Conservation (phyloP, 2,329 filamentous ascomycete genomes). For the Didymella pinodella region DNA sequence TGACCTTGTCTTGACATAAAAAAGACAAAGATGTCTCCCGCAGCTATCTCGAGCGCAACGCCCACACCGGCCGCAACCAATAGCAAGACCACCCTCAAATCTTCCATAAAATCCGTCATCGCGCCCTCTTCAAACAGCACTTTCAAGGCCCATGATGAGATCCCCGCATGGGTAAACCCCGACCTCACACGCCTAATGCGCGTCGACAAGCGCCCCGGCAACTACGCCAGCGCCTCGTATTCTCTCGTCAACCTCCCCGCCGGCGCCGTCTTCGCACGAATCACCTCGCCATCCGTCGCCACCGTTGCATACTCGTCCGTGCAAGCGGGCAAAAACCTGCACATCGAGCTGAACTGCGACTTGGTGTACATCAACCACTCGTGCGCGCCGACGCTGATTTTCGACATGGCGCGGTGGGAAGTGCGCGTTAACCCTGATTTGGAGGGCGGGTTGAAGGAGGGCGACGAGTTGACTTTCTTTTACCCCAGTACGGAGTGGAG, state of each 20-base stretch:
- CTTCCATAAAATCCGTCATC: constrained; percentile 24
- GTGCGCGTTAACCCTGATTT: constrained; percentile 62
- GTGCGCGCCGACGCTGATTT: constrained; percentile 61
- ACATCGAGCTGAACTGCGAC: constrained; percentile 66
- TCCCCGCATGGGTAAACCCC: constrained; percentile 49
- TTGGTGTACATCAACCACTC: constrained; percentile 66
- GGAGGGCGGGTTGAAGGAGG: constrained; percentile 42
- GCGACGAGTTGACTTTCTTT: constrained; percentile 66
- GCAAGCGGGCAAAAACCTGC: constrained; percentile 57
- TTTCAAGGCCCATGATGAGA: constrained; percentile 6
- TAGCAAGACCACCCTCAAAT: constrained; percentile 26
- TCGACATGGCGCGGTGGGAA: constrained; percentile 60
- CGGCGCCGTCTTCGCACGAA: constrained; percentile 59
- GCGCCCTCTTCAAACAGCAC: constrained; percentile 22
- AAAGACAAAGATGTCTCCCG: constrained; percentile 37
- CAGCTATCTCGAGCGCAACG: constrained; percentile 34
- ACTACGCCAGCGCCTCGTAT: constrained; percentile 55
- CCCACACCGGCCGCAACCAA: constrained; percentile 24
- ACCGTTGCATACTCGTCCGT: constrained; percentile 61
- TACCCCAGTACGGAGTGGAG: constrained; percentile 78
- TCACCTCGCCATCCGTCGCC: constrained; percentile 57
- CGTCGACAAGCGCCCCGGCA: constrained; percentile 50
- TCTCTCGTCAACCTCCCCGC: constrained; percentile 61
- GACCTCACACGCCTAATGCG: constrained; percentile 51
- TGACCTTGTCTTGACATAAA: not conserved